phyloP scores from a whole-genome alignment of 2,329 filamentous ascomycete species.

The Nothophoma quercina region DNA sequence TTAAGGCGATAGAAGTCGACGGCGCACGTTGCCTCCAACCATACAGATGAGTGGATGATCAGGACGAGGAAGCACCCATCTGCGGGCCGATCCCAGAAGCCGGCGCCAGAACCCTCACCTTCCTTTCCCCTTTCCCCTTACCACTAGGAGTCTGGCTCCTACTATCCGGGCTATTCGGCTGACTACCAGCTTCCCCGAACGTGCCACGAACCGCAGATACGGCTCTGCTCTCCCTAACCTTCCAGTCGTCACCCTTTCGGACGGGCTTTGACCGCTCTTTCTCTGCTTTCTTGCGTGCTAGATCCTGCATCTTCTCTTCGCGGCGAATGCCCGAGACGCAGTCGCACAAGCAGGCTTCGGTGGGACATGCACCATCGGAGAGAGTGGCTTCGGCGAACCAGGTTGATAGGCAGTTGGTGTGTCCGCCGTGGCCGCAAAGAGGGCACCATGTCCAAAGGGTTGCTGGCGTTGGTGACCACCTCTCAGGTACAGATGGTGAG shows the following conservation, averaged over 20 bases:
- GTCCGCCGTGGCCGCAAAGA: conserved; percentile 67
- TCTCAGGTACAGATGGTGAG: conserved; percentile 35
- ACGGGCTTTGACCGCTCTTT: conserved; percentile 46
- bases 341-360: conserved; percentile 66
- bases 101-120: conserved; percentile 42
- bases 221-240: conserved; percentile 53
- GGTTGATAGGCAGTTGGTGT: conserved; percentile 63
- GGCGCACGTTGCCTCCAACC: too few species aligned
- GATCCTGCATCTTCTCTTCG: conserved; percentile 42
- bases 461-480: conserved; percentile 34
- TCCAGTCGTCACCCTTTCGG: conserved; percentile 52
- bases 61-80: not conserved
- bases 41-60: too few species aligned
- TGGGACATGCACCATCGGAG: conserved; percentile 64
- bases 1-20: too few species aligned
- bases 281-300: conserved; percentile 40
- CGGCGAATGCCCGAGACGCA: conserved; percentile 60
- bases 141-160: conserved; percentile 13
- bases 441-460: conserved; percentile 65
- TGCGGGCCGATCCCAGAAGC: conserved; percentile 19
- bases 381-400: conserved; percentile 61
- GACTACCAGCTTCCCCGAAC: conserved; percentile 31
- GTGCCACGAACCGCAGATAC: conserved; percentile 49
- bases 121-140: conserved; percentile 32
- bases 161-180: conserved; percentile 22